A percentile compares a stretch with the other conserved stretches of the same genome.
phyloP scores from a whole-genome alignment of 2,329 filamentous ascomycete species.

The Colletotrichum siamense region DNA sequence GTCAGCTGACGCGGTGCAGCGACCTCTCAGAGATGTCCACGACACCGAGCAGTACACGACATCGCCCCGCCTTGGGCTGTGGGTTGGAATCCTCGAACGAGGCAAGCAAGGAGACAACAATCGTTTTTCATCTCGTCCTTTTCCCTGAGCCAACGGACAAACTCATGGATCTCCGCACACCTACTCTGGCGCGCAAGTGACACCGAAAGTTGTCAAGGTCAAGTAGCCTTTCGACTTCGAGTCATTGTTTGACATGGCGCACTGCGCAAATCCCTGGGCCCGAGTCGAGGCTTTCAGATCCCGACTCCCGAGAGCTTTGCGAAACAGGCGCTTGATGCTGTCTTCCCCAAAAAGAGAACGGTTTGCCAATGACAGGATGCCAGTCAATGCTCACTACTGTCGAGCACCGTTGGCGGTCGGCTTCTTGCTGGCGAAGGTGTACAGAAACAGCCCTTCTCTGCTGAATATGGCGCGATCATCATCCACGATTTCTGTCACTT shows the following conservation, averaged over 20 bases:
- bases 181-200: background rate
- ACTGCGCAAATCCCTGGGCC: background rate
- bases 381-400: background rate
- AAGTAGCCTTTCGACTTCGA: background rate
- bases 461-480: slow-evolving; percentile 63
- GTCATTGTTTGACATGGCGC: background rate
- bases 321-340: background rate
- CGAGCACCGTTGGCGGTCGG: background rate
- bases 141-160: background rate
- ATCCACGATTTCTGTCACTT: slow-evolving; percentile 66
- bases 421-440: slow-evolving; percentile 55
- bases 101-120: background rate
- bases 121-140: background rate
- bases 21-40: background rate
- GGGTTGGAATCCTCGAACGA: background rate
- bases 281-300: background rate
- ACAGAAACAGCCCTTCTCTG: slow-evolving; percentile 65
- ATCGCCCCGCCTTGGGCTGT: background rate
- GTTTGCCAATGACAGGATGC: background rate
- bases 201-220: background rate
- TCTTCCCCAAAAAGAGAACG: background rate
- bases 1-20: background rate
- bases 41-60: background rate
- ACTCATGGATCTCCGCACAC: background rate
- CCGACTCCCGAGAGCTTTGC: background rate